Evolutionary conservation across 164 flowering plant species (phyloP).

Genomic region (Umbellularia californica): DNA sequence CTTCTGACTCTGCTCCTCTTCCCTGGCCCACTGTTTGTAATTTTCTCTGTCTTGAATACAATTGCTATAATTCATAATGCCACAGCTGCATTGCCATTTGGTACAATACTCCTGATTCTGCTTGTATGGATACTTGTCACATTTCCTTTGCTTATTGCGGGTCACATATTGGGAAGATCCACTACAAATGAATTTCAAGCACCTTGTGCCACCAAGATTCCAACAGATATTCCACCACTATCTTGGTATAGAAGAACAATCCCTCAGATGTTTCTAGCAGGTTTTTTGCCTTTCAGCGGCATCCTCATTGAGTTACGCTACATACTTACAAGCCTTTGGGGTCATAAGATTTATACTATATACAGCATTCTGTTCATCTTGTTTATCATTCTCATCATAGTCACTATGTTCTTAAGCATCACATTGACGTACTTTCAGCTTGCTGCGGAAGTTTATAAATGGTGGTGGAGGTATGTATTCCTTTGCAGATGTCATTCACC

Average conservation of each 20-base stretch:
- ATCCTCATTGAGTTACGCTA: slow-evolving; percentile 62
- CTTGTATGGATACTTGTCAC: slow-evolving; percentile 39
- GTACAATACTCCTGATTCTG: slow-evolving; percentile 50
- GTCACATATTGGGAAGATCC: slow-evolving; percentile 48
- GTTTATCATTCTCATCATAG: slow-evolving; percentile 49
- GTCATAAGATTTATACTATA: slow-evolving; percentile 52
- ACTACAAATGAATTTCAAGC: slow-evolving; percentile 45
- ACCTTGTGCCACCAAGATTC: slow-evolving; percentile 44
- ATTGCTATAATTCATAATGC: slow-evolving; percentile 52
- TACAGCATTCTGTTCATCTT: slow-evolving; percentile 45
- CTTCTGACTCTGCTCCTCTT: slow-evolving; percentile 53
- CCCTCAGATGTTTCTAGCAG: slow-evolving; percentile 64
- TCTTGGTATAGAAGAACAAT: slow-evolving; percentile 62
- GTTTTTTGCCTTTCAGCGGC: slow-evolving; percentile 68
- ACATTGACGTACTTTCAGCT: slow-evolving; percentile 77
- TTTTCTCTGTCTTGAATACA: slow-evolving; percentile 41
- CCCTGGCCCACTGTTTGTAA: slow-evolving; percentile 49
- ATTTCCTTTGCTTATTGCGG: slow-evolving; percentile 60
- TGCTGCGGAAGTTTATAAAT: slow-evolving; percentile 63
- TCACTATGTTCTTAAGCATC: slow-evolving; percentile 52
- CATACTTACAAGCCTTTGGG: slow-evolving; percentile 65
- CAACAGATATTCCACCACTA: slow-evolving; percentile 57
- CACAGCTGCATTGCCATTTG: slow-evolving; percentile 74
- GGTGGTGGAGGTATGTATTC: slow-evolving; percentile 90
- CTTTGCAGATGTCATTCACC: background rate